These are phyloP conservation scores for Eucalyptus regnans DNA, from an alignment of 345 rosid species.

Conservation along the genomic window DNA sequence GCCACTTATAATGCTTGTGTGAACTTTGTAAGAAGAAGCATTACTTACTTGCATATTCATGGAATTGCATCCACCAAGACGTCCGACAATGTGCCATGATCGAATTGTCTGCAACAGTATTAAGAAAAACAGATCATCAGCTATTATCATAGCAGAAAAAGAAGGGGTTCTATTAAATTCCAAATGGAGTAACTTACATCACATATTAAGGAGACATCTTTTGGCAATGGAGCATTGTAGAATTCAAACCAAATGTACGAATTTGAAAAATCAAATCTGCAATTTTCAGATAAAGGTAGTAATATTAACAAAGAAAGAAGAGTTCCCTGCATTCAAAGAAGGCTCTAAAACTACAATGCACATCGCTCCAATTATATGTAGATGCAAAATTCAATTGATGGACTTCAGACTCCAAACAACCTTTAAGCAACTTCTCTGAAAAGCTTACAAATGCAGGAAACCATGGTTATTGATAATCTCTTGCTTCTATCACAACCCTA, in stretches of 20 bases:
- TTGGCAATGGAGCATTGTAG: slow-evolving; percentile 69
- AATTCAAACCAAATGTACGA: slow-evolving; percentile 93
- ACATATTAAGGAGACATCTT: slow-evolving; percentile 65
- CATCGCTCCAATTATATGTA: neutral
- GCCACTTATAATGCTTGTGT: neutral
- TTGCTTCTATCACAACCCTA: neutral
- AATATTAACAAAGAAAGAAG: neutral
- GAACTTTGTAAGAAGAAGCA: neutral
- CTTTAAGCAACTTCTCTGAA: neutral
- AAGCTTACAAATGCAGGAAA: neutral
- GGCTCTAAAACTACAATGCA: neutral
- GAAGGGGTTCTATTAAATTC: neutral
- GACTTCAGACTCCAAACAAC: neutral
- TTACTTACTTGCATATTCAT: slow-evolving; percentile 90
- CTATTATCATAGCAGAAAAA: neutral
- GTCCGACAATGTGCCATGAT: slow-evolving; percentile 91
- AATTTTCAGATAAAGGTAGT: neutral
- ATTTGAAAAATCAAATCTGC: slow-evolving; percentile 80
- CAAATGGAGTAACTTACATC: slow-evolving; percentile 42
- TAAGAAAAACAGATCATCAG: neutral
- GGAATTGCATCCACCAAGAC: slow-evolving; percentile 95
- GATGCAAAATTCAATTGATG: neutral
- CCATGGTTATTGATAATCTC: neutral
- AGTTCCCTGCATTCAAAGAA: neutral
- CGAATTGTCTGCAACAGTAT: slow-evolving; percentile 54